Percentiles rank a stretch among this genome's conserved stretches.
Evolutionary conservation across 2,329 filamentous ascomycete genomes (phyloP).

Genomic region (Didymella segeticola): DNA sequence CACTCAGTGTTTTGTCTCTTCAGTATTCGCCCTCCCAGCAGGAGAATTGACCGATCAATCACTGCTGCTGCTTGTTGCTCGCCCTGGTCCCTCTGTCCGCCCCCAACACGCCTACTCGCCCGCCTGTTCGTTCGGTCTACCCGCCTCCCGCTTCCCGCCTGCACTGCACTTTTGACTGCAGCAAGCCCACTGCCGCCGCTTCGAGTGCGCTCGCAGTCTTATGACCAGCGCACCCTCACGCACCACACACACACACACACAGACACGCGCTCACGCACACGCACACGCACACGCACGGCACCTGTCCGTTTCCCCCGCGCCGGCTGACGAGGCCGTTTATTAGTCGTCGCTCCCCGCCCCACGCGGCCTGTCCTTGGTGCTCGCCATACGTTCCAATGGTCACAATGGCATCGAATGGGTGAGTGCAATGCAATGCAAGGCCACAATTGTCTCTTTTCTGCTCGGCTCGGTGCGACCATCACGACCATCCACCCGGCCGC

Average conservation of each 20-base stretch:
- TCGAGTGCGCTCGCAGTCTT: slow-evolving; percentile 9
- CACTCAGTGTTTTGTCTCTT: too few relatives aligned
- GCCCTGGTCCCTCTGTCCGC: background rate
- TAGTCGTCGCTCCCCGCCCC: slow-evolving; percentile 27
- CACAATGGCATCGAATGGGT: slow-evolving; percentile 55
- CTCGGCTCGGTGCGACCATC: slow-evolving; percentile 45
- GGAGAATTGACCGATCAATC: too few relatives aligned
- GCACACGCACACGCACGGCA: slow-evolving; percentile 12
- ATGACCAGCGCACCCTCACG: slow-evolving; percentile 8
- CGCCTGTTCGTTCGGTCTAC: background rate
- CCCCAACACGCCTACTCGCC: background rate
- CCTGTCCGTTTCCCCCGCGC: slow-evolving; percentile 9
- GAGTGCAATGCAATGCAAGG: slow-evolving; percentile 43
- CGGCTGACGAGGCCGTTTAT: slow-evolving; percentile 23
- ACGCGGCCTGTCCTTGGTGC: slow-evolving; percentile 30
- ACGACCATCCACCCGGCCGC: too few relatives aligned
- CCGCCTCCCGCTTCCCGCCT: background rate
- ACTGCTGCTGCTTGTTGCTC: background rate
- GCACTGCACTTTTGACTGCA: background rate
- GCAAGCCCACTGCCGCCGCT: background rate
- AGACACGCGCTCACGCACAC: too few relatives aligned
- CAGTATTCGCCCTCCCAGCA: background rate
- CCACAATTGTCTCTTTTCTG: too few relatives aligned
- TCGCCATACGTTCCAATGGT: slow-evolving; percentile 48
- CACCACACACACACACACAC: too few relatives aligned